A percentile compares a stretch with the other conserved stretches of the same genome.
These are phyloP conservation scores for Drechslerella coelobrocha DNA, from an alignment of 2,329 filamentous ascomycete genomes.

Conservation along the genomic window DNA sequence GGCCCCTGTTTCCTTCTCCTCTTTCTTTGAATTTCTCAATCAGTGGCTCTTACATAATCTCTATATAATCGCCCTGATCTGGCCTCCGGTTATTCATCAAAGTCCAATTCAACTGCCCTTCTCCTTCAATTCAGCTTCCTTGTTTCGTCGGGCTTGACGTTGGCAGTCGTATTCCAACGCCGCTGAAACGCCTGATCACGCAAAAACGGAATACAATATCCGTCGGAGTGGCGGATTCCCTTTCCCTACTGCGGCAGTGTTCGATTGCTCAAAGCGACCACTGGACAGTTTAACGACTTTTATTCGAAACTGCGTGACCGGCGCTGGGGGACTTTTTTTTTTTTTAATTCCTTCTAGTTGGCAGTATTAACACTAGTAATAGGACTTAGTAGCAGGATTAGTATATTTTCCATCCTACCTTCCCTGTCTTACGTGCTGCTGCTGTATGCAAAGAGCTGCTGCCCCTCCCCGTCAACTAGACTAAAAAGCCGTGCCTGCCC, in stretches of 20 bases:
- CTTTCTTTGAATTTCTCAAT: not conserved
- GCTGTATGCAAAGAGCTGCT: constrained; percentile 14
- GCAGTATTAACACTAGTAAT: no score
- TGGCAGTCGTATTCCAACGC: constrained; percentile 17
- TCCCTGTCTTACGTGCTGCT: constrained; percentile 47
- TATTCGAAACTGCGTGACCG: not conserved
- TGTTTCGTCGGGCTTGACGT: not conserved
- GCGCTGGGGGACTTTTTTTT: constrained; percentile 17
- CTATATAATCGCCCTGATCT: not conserved
- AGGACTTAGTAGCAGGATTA: constrained; percentile 15
- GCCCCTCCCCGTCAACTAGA: constrained; percentile 25
- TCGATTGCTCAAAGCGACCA: constrained; percentile 28
- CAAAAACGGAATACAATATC: not conserved
- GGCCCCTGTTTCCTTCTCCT: not conserved
- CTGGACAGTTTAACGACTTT: constrained; percentile 11
- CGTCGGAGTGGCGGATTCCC: constrained; percentile 22
- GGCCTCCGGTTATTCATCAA: not conserved
- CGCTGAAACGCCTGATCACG: constrained; percentile 4
- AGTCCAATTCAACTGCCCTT: not conserved
- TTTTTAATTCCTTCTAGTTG: constrained; percentile 4
- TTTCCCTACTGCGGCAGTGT: constrained; percentile 20
- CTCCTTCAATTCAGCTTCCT: no score
- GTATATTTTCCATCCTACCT: constrained; percentile 10
- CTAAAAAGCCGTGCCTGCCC: constrained; percentile 43
- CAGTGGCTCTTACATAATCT: not conserved